phyloP scores from a whole-genome alignment of 2,329 filamentous ascomycete species.

The Trichoderma semiorbis region DNA sequence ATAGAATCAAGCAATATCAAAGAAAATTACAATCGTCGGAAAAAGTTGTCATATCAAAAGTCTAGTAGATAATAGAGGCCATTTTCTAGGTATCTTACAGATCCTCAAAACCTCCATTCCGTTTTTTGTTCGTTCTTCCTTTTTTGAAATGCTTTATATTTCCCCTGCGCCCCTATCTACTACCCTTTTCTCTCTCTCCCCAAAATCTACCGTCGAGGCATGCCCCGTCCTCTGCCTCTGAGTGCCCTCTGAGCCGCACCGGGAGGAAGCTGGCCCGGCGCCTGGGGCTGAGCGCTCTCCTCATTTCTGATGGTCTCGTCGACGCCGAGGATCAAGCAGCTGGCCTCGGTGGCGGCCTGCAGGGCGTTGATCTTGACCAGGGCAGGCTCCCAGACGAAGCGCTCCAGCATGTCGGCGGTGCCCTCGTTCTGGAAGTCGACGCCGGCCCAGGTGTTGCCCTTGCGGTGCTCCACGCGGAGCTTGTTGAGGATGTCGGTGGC shows the following conservation, averaged over 20 bases:
- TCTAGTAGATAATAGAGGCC: slow-evolving; percentile 22
- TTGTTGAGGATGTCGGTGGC: slow-evolving; percentile 97
- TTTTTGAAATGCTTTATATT: slow-evolving; percentile 2
- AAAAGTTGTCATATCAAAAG: not conserved
- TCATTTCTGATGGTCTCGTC: slow-evolving; percentile 99
- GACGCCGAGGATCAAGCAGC: slow-evolving; percentile 90
- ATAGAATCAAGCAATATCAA: not conserved
- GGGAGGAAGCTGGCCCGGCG: slow-evolving; percentile 71
- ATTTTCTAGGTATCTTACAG: slow-evolving; percentile 36
- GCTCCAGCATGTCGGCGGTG: slow-evolving; percentile 88
- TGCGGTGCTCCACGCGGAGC: slow-evolving; percentile 91
- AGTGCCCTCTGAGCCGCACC: slow-evolving; percentile 87
- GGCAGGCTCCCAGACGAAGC: slow-evolving; percentile 96
- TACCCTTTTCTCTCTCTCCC: not conserved
- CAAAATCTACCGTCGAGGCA: slow-evolving; percentile 70
- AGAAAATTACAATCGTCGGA: not conserved
- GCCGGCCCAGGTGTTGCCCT: slow-evolving; percentile 89
- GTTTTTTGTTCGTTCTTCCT: not conserved
- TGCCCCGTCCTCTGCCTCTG: slow-evolving; percentile 77
- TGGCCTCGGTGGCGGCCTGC: slow-evolving; percentile 91
- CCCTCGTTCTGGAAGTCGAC: slow-evolving; percentile 94
- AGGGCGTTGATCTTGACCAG: slow-evolving; percentile 97
- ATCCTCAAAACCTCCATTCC: slow-evolving; percentile 29
- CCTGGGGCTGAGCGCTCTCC: slow-evolving; percentile 82
- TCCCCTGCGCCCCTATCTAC: not conserved